phyloP scores from a whole-genome alignment of 768 basidiomycete genomes.

The Amanita rubescens region DNA sequence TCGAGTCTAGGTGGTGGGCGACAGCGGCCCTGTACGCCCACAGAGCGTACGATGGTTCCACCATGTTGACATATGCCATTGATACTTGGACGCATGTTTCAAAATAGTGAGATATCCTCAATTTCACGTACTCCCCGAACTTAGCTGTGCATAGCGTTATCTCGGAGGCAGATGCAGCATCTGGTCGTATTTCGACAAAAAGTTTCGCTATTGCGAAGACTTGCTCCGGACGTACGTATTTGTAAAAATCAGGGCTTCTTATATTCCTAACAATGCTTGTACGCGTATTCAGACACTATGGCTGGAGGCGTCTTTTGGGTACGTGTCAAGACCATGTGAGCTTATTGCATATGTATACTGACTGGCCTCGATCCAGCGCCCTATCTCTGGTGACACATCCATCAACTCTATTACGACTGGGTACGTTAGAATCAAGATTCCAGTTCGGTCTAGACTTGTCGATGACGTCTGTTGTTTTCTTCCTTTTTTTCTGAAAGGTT shows the following conservation, averaged over 20 bases:
- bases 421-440: background rate
- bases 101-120: conserved; percentile 29
- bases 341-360: conserved; percentile 47
- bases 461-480: background rate
- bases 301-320: conserved; percentile 53
- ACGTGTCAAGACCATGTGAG: conserved; percentile 1
- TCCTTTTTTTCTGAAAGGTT: background rate
- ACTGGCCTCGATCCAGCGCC: conserved; percentile 6
- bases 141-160: conserved; percentile 26
- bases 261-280: background rate
- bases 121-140: background rate
- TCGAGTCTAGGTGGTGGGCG: conserved; percentile 42
- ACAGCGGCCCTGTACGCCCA: conserved; percentile 43
- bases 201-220: conserved; percentile 31
- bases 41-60: conserved; percentile 37
- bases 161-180: conserved; percentile 30
- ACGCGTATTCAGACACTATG: conserved; percentile 33
- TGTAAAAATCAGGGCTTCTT: background rate
- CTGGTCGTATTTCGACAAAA: conserved; percentile 34
- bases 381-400: background rate
- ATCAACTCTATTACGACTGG: background rate
- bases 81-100: conserved; percentile 43
- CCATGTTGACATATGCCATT: conserved; percentile 35
- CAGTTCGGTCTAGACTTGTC: no score
- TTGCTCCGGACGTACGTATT: conserved; percentile 35